These are phyloP conservation scores for Capsella bursapastoris DNA, from an alignment of 345 rosid species.

Conservation along the genomic window DNA sequence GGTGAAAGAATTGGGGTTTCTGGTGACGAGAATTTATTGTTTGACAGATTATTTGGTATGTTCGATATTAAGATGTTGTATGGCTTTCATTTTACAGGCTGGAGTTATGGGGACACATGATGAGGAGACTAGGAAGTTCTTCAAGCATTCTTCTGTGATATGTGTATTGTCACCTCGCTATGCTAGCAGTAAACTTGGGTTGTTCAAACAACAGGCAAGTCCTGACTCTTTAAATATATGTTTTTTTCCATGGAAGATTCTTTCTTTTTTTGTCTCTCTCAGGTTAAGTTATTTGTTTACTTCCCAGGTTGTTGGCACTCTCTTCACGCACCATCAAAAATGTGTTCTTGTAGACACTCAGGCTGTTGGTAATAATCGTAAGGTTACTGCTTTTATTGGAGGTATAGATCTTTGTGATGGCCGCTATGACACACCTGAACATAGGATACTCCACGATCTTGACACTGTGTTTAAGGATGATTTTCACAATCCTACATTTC, in stretches of 20 bases:
- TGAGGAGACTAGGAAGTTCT: conserved; percentile 88
- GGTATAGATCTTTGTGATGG: conserved; percentile 97
- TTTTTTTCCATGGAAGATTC: conserved; percentile 12
- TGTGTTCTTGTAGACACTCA: conserved; percentile 90
- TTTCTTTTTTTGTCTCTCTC: neutral
- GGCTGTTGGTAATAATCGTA: conserved; percentile 72
- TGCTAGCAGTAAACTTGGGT: conserved; percentile 83
- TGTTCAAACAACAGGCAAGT: conserved; percentile 79
- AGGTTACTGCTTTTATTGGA: conserved; percentile 87
- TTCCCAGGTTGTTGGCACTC: conserved; percentile 79
- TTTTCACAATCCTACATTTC: conserved; percentile 83
- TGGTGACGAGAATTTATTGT: neutral
- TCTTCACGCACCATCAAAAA: conserved; percentile 97
- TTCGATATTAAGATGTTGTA: conserved; percentile 14
- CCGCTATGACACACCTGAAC: conserved; percentile 97
- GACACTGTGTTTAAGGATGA: conserved; percentile 76
- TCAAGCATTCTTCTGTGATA: conserved; percentile 93
- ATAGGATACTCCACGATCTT: conserved; percentile 69
- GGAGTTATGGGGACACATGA: conserved; percentile 95
- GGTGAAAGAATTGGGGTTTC: neutral
- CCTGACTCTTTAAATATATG: conserved; percentile 14
- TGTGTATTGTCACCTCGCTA: conserved; percentile 92
- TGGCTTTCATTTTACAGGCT: conserved; percentile 48
- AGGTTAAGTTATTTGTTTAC: conserved; percentile 19
- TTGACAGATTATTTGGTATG: neutral